Evolutionary conservation across 306 rosid species (phyloP).

Genomic region (peach (Prunus persica)): Prunus_persica_NCBIv2 NC_034015.1:21524001-21524500

Average conservation of each 20-base stretch:
- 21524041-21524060: too few relatives aligned
- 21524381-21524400: background rate
- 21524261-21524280: background rate
- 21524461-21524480: background rate
- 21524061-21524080: too few relatives aligned
- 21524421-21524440: background rate
- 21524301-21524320: slow-evolving; percentile 35
- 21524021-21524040: too few relatives aligned
- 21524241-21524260: background rate
- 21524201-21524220: background rate
- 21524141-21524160: too few relatives aligned
- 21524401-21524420: background rate
- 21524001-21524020: too few relatives aligned
- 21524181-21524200: too few relatives aligned
- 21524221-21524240: background rate
- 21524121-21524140: too few relatives aligned
- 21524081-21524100: too few relatives aligned
- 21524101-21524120: too few relatives aligned
- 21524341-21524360: slow-evolving; percentile 22
- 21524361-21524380: slow-evolving; percentile 21
- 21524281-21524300: slow-evolving; percentile 2
- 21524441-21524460: background rate
- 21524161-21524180: too few relatives aligned
- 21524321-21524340: slow-evolving; percentile 37
- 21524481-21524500: background rate